Evolutionary conservation across 345 rosid genomes (phyloP).

Genomic region (Populus deltoides): DNA sequence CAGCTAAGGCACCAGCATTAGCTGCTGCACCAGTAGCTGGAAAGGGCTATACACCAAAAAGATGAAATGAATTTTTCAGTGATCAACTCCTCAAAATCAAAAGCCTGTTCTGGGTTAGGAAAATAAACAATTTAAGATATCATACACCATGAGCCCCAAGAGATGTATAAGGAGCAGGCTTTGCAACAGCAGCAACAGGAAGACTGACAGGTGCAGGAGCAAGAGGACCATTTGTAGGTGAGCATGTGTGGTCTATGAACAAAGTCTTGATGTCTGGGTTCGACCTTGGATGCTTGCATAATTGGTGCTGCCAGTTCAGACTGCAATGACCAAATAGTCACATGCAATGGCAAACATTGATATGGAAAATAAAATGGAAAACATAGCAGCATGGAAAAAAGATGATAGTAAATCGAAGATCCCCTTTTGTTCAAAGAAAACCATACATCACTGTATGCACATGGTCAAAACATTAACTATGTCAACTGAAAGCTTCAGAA

Average conservation of each 20-base stretch:
- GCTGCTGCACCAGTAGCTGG: slow-evolving; percentile 56
- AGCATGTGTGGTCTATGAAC: slow-evolving; percentile 68
- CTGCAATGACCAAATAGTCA: slow-evolving; percentile 36
- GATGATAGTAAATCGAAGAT: neutral
- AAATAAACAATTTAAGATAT: slow-evolving; percentile 5
- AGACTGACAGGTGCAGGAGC: slow-evolving; percentile 59
- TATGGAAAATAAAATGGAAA: neutral
- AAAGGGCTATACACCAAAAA: slow-evolving; percentile 46
- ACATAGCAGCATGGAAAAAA: neutral
- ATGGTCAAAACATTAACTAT: neutral
- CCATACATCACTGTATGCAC: neutral
- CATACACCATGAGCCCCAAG: slow-evolving; percentile 62
- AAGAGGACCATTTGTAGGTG: slow-evolving; percentile 67
- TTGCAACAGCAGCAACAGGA: slow-evolving; percentile 54
- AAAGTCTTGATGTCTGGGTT: slow-evolving; percentile 85
- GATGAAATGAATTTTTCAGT: slow-evolving; percentile 5
- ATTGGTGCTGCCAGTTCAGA: slow-evolving; percentile 90
- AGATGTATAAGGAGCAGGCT: slow-evolving; percentile 51
- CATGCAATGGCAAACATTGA: neutral
- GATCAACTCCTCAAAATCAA: neutral
- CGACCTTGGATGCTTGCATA: slow-evolving; percentile 79
- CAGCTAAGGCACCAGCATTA: slow-evolving; percentile 70
- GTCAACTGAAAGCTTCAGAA: neutral
- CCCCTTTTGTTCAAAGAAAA: neutral
- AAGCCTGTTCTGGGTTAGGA: neutral